Base-by-base conservation (phyloP, 768 basidiomycete species). In the Lactarius trivialis region DNA sequence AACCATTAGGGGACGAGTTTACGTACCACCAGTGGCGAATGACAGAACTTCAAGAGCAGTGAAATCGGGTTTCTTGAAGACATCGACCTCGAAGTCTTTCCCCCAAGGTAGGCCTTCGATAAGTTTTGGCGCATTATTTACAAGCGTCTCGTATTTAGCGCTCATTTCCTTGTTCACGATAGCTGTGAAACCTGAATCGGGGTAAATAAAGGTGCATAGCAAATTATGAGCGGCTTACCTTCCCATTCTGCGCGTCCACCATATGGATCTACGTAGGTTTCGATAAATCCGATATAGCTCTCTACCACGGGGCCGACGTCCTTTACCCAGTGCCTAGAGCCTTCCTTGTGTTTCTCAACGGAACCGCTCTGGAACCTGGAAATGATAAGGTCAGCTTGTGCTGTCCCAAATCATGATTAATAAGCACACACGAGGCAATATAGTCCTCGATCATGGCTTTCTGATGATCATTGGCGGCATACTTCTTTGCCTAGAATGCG, bases 231-330 rank as follows among this genome's bases (percentile, higher is more conserved):
- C 54, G 7, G 58, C 68, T 37, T 59, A 84, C 90, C 91, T 82
- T 94, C 91, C 92, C 92, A 94, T 72, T 94, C 93, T 0, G 93
- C 93, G 55, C 93, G 84, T n/a, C 82, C 87, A 37, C 92, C 93
- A 62, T 90, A 93, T 7, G 93, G 93, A 70, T 94, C 93, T 19
- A 93, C 86, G 30, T 74, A 74, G 1, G 87, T 91, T 78, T 91
- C 89, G 43, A 91, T 80, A 71, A 91, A 91, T 26, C 91, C 91
- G 60, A 93, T 85, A 72, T 93, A 93, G 33, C 84, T 88, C 73
- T 94, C 92, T 19, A 95, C 92, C 36, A 89, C 86, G 4, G 92
- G 92, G 0, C 91, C 88, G 24, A 90, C 75, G 70, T 95, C 92
- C 73, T 88, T 86, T 28, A 95, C 92, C 92, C 92, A 95, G 64